phyloP scores from a whole-genome alignment of 805 yeast genomes.

The Metschnikowia lochheadii region DNA sequence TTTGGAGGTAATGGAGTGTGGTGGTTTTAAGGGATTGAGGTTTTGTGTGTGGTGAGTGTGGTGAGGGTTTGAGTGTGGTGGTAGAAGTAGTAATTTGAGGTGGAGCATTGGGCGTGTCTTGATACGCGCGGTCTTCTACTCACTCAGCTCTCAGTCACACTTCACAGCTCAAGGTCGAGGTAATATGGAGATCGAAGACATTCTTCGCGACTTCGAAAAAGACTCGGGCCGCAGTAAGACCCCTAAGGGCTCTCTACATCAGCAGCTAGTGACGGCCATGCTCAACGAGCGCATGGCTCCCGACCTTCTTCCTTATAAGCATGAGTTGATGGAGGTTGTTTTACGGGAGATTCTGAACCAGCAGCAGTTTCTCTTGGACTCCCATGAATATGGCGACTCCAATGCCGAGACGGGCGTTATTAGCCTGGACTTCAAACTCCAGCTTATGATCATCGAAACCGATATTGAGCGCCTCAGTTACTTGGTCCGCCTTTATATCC shows the following conservation, averaged over 20 bases:
- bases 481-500: conserved; percentile 71
- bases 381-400: conserved; percentile 66
- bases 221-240: conserved; percentile 23
- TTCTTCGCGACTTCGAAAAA: conserved; percentile 59
- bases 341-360: conserved; percentile 60
- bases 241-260: conserved; percentile 23
- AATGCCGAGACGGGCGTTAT: conserved; percentile 30
- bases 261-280: conserved; percentile 62
- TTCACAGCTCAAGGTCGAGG: background rate
- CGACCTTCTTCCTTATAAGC: conserved; percentile 74
- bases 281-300: conserved; percentile 82
- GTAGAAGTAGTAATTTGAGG: too few species aligned
- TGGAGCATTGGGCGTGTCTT: too few species aligned
- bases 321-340: conserved; percentile 52
- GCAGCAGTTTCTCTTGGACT: conserved; percentile 69
- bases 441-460: conserved; percentile 81
- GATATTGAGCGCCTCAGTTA: conserved; percentile 86
- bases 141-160: background rate
- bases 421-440: conserved; percentile 61
- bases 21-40: too few species aligned
- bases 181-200: conserved; percentile 63
- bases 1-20: too few species aligned
- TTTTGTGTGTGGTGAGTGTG: too few species aligned
- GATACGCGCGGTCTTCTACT: background rate
- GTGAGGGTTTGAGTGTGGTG: too few species aligned